Base-by-base conservation (phyloP, 139 green algal genomes). In the Medakamo hakoo region DNA sequence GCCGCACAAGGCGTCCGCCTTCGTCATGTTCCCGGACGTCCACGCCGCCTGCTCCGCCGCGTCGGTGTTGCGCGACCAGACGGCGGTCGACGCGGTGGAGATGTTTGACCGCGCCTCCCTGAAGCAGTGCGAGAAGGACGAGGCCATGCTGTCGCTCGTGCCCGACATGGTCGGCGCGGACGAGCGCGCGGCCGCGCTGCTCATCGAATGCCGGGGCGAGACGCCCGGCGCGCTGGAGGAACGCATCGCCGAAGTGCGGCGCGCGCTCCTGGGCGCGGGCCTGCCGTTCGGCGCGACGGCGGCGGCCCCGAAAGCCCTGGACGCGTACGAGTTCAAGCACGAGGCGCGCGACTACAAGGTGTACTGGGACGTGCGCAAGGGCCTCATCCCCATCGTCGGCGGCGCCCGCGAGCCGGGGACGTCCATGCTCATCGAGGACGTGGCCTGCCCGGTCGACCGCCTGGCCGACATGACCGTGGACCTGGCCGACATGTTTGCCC, bases 341-440 rank as follows among this genome's bases (percentile, higher is more conserved):
- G 84, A 94, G 30, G 28, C 73, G 28, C 81, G 82, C 67, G 84
- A 84, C 49, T 88, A 79, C 77, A 95, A 91, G 61, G 74, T 79
- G 19, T 94, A 89, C 76, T 97, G 91, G 91, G 88, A 97, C 73
- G 85, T 94, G 66, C 84, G 91, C 64, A 95, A 94, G 77, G 91
- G 91, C 9, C 81, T 97, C 21, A 97, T 97, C 66, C 91, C 91
- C 69, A 93, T 97, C 55, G 91, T 97, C 55, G 91, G 91, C 49
- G 88, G 75, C 14, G 86, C 84, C 1, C 73, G 91, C n/a, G 87
- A 95, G 74, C 69, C 78, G 49, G 88, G 91, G 57, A 97, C 91
- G 1, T 84, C 75, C 52, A 95, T 96, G 88, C 80, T 97, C 58
- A 93, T 97, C 63, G 91, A 97, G 80, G 91, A 97, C 71, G 91